Base-by-base conservation (phyloP, 2,329 filamentous ascomycete genomes). In the Sphaerulina musiva region DNA sequence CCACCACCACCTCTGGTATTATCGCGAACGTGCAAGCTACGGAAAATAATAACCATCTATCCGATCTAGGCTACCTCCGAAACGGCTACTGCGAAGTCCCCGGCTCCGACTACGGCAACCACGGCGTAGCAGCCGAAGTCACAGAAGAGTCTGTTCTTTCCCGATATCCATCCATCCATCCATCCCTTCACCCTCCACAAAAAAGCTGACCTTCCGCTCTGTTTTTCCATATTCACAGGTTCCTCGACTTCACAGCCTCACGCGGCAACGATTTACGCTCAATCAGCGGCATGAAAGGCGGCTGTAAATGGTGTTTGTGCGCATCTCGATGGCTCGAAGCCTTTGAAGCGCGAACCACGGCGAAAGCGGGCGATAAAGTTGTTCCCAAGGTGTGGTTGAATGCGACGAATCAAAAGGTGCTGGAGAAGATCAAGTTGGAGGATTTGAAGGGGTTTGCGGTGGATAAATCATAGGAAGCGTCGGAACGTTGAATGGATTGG, bases 231-330 rank as follows among this genome's bases (percentile, higher is more conserved):
- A 4, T 11, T 1, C 11, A 3, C 48, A 55, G 55, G 52, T 85
- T 85, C 66, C 78, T 84, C 34, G 79, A 83, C 64, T 84, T 80
- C 71, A 76, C 76, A 32, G 80, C 81, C 14, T 72, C 74, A 4
- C 74, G 75, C 38, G 82, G 81, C 39, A 84, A 84, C 63, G 78
- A 84, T 62, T 71, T 85, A 34, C 74, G 80, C 23, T 62, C 67
- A 4, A 73, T 75, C 17, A 55, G 57, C 3, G 81, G 81, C 2
- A 73, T 84, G 51, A 78, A 73, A 17, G 77, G 72, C 10, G 81
- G 81, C 6, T 83, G 80, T 62, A 80, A 79, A 66, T 84, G 82
- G 64, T 85, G 82, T 67, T 68, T 85, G 4, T 84, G 82, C 62
- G 80, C 80, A 2, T 72, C 68, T 9, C 69, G 81, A 43, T 84